Base-by-base conservation (phyloP, 2,329 filamentous ascomycete genomes). In the Biscogniauxia mediterranea region DNA sequence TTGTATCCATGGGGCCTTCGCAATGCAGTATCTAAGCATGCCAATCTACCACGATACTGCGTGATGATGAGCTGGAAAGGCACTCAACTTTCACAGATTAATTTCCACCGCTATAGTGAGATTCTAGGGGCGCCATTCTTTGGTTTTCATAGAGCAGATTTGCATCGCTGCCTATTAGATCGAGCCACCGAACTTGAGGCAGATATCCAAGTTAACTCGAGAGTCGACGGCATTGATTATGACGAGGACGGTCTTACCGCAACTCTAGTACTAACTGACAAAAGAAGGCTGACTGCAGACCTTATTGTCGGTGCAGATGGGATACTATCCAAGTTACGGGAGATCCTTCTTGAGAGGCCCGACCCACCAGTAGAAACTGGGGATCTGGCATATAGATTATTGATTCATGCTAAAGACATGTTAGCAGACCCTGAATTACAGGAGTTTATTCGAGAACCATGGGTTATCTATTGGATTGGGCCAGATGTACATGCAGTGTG, bases 31-130 rank as follows among this genome's bases (percentile, higher is more conserved):
- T 69, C 70, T 3, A 71, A 67, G 23, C 70, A 71, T 65, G 78
- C 74, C 62, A 82, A 77, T 9, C 72, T 66, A 70, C 82, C 71
- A 5, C 71, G 69, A 59, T 74, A 69, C 56, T 78, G 71, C 64
- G 83, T 83, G 60, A 82, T 83, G 70, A 68, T 80, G 21, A 77
- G 79, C 3, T 84, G 82, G 82, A 83, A 81, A 58, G 82, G 83
- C 2, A 76, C 82, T 20, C 64, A 70, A n/a, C 74, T 85, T 7
- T 79, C 79, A 0, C 68, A 72, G 0, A 77, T 83, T 73, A 75
- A 83, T 62, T 83, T 83, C 55, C 66, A 77, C 17, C 75, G 74
- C 2, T 78, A 76, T 7, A 71, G 71, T 13, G 61, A 62, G 13
- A 68, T 66, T 6, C 54, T 65, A 2, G 76, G 76, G 3, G 76